These are phyloP conservation scores for Marasmius tenuissimus DNA, from an alignment of 1,284 basidiomycete genomes.

Conservation along the genomic window DNA sequence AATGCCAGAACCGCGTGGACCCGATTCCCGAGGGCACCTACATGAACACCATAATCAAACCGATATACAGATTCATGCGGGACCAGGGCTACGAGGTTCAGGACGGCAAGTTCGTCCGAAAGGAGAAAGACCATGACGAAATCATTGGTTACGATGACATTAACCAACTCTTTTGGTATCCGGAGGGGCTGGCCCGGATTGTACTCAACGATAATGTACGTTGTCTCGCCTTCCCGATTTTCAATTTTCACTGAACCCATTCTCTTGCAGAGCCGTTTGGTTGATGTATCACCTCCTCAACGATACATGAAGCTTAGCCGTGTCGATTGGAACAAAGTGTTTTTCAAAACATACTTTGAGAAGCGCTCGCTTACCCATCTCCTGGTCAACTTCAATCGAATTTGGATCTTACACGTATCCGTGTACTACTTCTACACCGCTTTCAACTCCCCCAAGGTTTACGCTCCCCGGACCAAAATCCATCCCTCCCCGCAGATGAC, in stretches of 20 bases:
- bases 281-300: slow-evolving; percentile 87
- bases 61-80: slow-evolving; percentile 93
- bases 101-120: slow-evolving; percentile 93
- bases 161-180: slow-evolving; percentile 99
- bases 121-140: slow-evolving; percentile 93
- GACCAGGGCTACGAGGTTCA: slow-evolving; percentile 97
- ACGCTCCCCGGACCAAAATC: slow-evolving; percentile 65
- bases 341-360: slow-evolving; percentile 97
- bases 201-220: slow-evolving; percentile 83
- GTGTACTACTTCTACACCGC: slow-evolving; percentile 95
- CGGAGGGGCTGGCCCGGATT: slow-evolving; percentile 94
- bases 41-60: slow-evolving; percentile 90
- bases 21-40: slow-evolving; percentile 96
- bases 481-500: slow-evolving; percentile 76
- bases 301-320: slow-evolving; percentile 89
- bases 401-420: slow-evolving; percentile 92
- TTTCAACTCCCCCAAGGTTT: slow-evolving; percentile 94
- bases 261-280: slow-evolving; percentile 69
- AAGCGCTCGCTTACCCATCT: slow-evolving; percentile 91
- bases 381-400: slow-evolving; percentile 95
- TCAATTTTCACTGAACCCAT: slow-evolving; percentile 1
- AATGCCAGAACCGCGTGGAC: slow-evolving; percentile 95
- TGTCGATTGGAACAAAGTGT: slow-evolving; percentile 89
- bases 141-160: slow-evolving; percentile 99
- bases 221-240: slow-evolving; percentile 3